Evolutionary conservation across 1,284 basidiomycete species (phyloP).

Genomic region (Leccinum huronense): DNA sequence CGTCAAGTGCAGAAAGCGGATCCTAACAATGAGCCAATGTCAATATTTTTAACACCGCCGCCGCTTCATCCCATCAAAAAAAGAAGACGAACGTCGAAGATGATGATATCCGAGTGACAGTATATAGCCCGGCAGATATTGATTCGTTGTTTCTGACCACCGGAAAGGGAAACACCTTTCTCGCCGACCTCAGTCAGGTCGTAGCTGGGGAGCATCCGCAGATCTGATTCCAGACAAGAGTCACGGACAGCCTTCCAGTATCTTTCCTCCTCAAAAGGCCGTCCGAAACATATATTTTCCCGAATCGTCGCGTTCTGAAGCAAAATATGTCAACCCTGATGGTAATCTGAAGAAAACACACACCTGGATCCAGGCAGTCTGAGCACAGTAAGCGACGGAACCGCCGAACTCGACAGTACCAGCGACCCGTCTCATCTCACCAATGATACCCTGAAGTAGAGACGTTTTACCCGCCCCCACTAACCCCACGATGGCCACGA

Average conservation of each 20-base stretch:
- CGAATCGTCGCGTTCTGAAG: conserved; percentile 66
- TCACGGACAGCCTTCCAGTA: conserved; percentile 64
- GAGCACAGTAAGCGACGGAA: conserved; percentile 77
- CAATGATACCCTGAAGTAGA: conserved; percentile 74
- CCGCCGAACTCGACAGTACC: conserved; percentile 72
- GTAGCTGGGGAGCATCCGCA: conserved; percentile 63
- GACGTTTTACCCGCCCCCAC: conserved; percentile 69
- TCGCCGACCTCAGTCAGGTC: conserved; percentile 92
- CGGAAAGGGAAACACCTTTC: conserved; percentile 81
- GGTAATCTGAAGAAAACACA: conserved; percentile 26
- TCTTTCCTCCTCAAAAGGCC: conserved; percentile 61
- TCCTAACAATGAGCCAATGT: conserved; percentile 43
- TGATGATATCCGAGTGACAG: conserved; percentile 80
- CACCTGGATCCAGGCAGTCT: conserved; percentile 86
- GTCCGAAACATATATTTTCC: conserved; percentile 79
- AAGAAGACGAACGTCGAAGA: conserved; percentile 59
- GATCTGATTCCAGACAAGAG: conserved; percentile 62
- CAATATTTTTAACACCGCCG: conserved; percentile 40
- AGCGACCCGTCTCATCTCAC: conserved; percentile 70
- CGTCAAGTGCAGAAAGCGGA: conserved; percentile 76
- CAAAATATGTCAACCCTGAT: neutral
- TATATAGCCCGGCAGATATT: conserved; percentile 86
- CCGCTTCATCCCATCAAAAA: neutral
- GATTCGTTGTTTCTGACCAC: conserved; percentile 78
- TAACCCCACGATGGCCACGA: conserved; percentile 77